Percentiles rank a stretch among this genome's conserved stretches.
Evolutionary conservation across 345 rosid genomes (phyloP).

Genomic region (Lenwebbia sp.): DNA sequence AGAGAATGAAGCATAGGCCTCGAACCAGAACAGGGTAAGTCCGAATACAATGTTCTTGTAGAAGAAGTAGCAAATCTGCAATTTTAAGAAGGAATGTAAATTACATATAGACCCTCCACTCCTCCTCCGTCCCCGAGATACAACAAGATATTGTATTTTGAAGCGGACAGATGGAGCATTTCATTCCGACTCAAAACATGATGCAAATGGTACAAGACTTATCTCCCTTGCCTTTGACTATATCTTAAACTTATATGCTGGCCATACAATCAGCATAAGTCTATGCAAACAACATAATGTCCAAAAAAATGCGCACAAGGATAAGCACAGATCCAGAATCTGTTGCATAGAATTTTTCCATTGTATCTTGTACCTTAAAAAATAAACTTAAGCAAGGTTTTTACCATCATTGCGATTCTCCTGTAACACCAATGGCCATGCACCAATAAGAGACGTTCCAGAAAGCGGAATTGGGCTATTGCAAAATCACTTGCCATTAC

Average conservation of each 20-base stretch:
- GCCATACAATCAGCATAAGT: not conserved
- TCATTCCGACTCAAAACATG: not conserved
- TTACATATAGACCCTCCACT: not conserved
- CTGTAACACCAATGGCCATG: conserved; percentile 99
- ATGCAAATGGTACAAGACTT: accelerated
- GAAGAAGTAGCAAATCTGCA: conserved; percentile 96
- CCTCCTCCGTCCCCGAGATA: not conserved
- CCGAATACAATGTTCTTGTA: conserved; percentile 92
- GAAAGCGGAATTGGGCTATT: conserved; percentile 75
- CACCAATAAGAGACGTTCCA: conserved; percentile 74
- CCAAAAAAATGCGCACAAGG: not conserved
- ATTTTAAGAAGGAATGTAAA: not conserved
- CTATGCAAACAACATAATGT: not conserved
- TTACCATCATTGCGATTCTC: conserved; percentile 85
- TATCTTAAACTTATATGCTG: not conserved
- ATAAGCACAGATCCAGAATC: not conserved
- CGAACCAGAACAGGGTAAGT: conserved; percentile 88
- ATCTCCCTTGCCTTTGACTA: not conserved
- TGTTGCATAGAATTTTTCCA: not conserved
- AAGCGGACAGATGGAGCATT: not conserved
- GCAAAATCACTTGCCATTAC: conserved; percentile 95
- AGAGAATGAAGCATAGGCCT: conserved; percentile 85
- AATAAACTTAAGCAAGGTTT: not conserved
- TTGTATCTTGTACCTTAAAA: not conserved
- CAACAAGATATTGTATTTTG: not conserved